Base-by-base conservation (phyloP, 169 alveolate genomes). In the Babesia gibsoni region DNA sequence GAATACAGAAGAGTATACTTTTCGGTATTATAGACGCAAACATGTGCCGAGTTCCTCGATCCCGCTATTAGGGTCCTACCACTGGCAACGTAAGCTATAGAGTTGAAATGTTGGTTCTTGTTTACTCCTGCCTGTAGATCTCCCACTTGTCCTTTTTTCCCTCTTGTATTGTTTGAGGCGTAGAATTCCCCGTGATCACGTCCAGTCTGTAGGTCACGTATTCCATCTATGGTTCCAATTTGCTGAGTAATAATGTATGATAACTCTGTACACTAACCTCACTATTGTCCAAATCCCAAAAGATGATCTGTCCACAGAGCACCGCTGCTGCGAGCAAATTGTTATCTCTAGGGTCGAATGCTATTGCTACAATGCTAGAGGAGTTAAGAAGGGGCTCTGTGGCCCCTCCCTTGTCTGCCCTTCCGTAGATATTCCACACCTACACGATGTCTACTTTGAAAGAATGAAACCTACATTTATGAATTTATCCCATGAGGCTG, bases 401-500 rank as follows among this genome's bases (percentile, higher is more conserved):
- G 12, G 92, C 88, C 36, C 95, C 93, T 56, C 96, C 96, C 84
- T 95, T 96, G 42, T 89, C 92, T 33, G 81, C 67, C 35, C 94
- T 56, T 8, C 91, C 94, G 70, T 84, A 90, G 43, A 90, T 65
- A 50, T 87, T 86, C 92, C 92, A 87, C 18, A 79, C 67, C 87
- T 58, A 78, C 73, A 73, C 10, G 4, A 3, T 0, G 0, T 36
- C 4, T 3, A 56, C 0, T 43, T 14, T 5, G 9, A 0, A 25
- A 3, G 25, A 36, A 84, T 45, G 48, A 85, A 95, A 94, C 97
- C 90, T 52, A 95, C 93, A 72, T 94, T 91, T n/a, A 93, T 92
- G 7, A 96, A 84, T 45, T 91, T 91, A 77, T 96, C 98, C 99
- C 98, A 95, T 48, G 98, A 94, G 14, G 98, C 96, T 23, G 97